A percentile compares a stretch with the other conserved stretches of the same genome.
Evolutionary conservation across 495 filamentous ascomycete genomes (phyloP).

Genomic region (Penicillium maclennaniae): DNA sequence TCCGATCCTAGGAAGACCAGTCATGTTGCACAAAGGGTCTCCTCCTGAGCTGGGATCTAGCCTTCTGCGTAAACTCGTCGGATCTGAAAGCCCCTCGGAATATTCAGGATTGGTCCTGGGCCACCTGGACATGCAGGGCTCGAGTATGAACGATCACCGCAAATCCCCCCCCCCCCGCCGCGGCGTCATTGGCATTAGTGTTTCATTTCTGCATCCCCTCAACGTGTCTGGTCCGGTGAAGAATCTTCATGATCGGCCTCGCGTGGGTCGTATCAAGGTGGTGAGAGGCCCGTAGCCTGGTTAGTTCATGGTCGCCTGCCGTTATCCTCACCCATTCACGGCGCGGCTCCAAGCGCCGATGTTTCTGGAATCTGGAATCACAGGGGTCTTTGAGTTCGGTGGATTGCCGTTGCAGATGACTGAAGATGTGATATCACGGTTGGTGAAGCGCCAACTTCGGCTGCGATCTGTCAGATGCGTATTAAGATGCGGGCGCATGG

Average conservation of each 20-base stretch:
- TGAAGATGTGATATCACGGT: slow-evolving; percentile 9
- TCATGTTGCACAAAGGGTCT: slow-evolving; percentile 13
- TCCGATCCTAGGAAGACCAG: slow-evolving; percentile 16
- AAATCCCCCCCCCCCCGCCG: neutral
- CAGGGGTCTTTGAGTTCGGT: slow-evolving; percentile 1
- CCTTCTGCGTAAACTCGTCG: slow-evolving; percentile 2
- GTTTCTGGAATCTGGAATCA: slow-evolving; percentile 3
- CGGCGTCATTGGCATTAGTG: neutral
- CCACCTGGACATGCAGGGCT: neutral
- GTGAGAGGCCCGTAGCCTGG: slow-evolving; percentile 8
- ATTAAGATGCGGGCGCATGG: neutral
- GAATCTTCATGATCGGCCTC: slow-evolving; percentile 17
- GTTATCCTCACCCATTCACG: slow-evolving; percentile 8
- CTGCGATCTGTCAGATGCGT: slow-evolving; percentile 19
- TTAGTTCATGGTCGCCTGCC: neutral
- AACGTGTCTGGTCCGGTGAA: slow-evolving; percentile 1
- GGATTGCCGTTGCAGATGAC: slow-evolving; percentile 15
- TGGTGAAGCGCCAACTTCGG: slow-evolving; percentile 2
- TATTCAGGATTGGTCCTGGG: slow-evolving; percentile 10
- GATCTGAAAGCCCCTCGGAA: slow-evolving; percentile 5
- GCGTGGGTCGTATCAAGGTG: slow-evolving; percentile 15
- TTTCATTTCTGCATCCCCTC: neutral
- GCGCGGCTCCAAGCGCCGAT: slow-evolving; percentile 15
- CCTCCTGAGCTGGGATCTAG: slow-evolving; percentile 14
- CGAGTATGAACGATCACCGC: neutral